Percentiles rank a stretch among this genome's conserved stretches.
These are phyloP conservation scores for Micractinium sp. DNA, from an alignment of 139 green algal species.

Conservation along the genomic window DNA sequence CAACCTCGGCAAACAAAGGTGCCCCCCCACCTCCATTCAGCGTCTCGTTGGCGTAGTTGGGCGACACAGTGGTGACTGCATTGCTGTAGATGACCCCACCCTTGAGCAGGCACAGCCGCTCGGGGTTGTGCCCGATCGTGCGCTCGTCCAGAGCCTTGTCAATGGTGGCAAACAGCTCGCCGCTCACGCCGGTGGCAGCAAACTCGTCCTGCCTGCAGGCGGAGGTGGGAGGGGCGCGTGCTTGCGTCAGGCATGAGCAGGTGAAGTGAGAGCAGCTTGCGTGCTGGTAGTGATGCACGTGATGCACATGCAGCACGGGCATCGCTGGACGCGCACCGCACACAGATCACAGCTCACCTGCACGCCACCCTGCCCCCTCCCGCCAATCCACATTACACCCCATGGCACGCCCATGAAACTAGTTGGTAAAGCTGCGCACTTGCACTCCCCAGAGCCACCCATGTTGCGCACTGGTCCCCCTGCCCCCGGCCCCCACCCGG, in stretches of 20 bases:
- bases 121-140: slow-evolving; percentile 97
- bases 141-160: slow-evolving; percentile 95
- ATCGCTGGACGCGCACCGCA: too few relatives aligned
- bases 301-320: neutral
- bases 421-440: neutral
- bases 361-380: too few relatives aligned
- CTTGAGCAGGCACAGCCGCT: slow-evolving; percentile 95
- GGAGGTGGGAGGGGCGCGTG: too few relatives aligned
- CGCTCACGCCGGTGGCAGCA: slow-evolving; percentile 68
- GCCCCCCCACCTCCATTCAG: slow-evolving; percentile 58
- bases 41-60: slow-evolving; percentile 90
- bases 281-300: too few relatives aligned
- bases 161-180: slow-evolving; percentile 75
- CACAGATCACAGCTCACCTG: too few relatives aligned
- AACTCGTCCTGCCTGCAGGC: slow-evolving; percentile 37
- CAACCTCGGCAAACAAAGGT: too few relatives aligned
- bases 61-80: slow-evolving; percentile 90
- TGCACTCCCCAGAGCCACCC: slow-evolving; percentile 85
- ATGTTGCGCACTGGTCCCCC: slow-evolving; percentile 96
- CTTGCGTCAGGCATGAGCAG: too few relatives aligned
- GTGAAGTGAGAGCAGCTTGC: too few relatives aligned
- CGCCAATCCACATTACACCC: too few relatives aligned
- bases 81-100: slow-evolving; percentile 94
- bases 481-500: neutral
- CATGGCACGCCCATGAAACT: neutral